Evolutionary conservation across 441 rosid genomes (phyloP).

Genomic region (Theobroma grandiflorum): DNA sequence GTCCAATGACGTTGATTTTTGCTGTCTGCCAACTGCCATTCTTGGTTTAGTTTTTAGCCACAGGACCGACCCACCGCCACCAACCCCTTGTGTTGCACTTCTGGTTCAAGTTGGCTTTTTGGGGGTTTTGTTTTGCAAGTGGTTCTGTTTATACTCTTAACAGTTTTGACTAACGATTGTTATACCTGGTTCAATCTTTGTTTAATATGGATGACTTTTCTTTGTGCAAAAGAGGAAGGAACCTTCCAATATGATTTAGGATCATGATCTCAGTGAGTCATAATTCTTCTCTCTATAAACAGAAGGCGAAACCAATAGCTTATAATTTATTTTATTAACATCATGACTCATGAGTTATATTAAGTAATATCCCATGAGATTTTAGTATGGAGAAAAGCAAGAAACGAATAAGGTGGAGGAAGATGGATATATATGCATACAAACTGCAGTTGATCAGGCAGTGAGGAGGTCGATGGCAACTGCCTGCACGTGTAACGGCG

Average conservation of each 20-base stretch:
- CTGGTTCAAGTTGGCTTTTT: not conserved
- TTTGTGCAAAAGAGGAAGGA: not conserved
- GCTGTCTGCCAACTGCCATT: constrained; percentile 1
- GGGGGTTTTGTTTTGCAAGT: not conserved
- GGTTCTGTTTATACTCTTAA: not conserved
- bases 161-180: not conserved
- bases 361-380: no score
- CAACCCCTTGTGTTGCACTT: not conserved
- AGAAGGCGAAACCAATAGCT: not conserved
- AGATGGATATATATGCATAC: no score
- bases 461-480: not conserved
- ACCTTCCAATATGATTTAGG: not conserved
- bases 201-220: constrained; percentile 1
- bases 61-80: constrained; percentile 24
- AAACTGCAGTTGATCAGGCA: no score
- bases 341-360: no score
- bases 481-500: not conserved
- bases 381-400: no score
- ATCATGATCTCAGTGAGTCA: not conserved
- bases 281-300: not conserved
- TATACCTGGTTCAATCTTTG: not conserved
- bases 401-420: no score
- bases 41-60: not conserved
- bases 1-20: not conserved
- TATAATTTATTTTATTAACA: not conserved